These are phyloP conservation scores for Candida sojae DNA, from an alignment of 1,139 yeast genomes.

Conservation along the genomic window DNA sequence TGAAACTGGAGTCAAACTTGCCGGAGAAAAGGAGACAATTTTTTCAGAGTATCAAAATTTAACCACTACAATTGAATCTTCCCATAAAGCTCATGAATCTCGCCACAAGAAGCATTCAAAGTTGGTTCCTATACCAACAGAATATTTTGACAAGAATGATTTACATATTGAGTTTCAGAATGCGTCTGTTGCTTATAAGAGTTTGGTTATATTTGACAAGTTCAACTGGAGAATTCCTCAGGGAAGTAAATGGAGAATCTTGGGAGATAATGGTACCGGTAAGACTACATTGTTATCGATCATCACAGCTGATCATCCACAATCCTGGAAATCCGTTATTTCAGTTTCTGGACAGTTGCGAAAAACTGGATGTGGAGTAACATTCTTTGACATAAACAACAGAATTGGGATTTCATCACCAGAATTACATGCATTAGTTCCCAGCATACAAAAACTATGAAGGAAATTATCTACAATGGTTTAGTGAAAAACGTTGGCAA, in stretches of 20 bases:
- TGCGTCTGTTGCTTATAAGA: slow-evolving; percentile 68
- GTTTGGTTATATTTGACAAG: slow-evolving; percentile 57
- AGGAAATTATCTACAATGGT: slow-evolving; percentile 73
- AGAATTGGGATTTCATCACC: slow-evolving; percentile 89
- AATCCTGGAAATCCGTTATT: slow-evolving; percentile 82
- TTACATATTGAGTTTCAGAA: slow-evolving; percentile 59
- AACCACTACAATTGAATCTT: slow-evolving; percentile 2
- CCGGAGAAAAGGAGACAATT: slow-evolving; percentile 42
- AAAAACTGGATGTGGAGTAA: slow-evolving; percentile 66
- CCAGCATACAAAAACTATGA: slow-evolving; percentile 45
- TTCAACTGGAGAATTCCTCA: slow-evolving; percentile 65
- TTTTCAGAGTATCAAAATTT: not conserved
- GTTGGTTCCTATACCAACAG: slow-evolving; percentile 11
- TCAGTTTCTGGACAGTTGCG: slow-evolving; percentile 67
- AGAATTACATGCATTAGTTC: slow-evolving; percentile 84
- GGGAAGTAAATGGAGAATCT: slow-evolving; percentile 86
- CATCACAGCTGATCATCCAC: slow-evolving; percentile 94
- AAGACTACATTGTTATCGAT: slow-evolving; percentile 84
- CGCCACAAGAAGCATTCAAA: slow-evolving; percentile 6
- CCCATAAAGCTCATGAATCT: slow-evolving; percentile 12
- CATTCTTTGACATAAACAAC: slow-evolving; percentile 77
- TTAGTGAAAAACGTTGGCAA: slow-evolving; percentile 60
- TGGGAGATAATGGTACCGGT: slow-evolving; percentile 92
- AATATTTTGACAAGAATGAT: slow-evolving; percentile 2
- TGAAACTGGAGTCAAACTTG: slow-evolving; percentile 48